Evolutionary conservation across 345 rosid species (phyloP).

Genomic region (Ailanthus altissimus): DNA sequence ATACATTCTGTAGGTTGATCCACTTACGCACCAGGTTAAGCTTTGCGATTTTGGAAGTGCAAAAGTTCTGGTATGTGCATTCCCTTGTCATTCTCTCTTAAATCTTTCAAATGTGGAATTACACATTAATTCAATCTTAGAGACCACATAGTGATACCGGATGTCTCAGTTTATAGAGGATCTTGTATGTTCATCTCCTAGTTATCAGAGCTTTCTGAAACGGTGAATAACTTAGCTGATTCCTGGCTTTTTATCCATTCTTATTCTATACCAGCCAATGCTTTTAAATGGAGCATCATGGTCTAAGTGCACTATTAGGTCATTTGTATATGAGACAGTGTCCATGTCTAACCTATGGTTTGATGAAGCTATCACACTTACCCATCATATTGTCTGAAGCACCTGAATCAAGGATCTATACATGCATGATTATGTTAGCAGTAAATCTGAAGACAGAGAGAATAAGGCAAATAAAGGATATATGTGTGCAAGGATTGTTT

Average conservation of each 20-base stretch:
- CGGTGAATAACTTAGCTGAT: background rate
- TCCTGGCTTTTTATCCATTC: background rate
- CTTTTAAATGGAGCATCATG: background rate
- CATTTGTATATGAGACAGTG: background rate
- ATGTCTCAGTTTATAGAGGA: background rate
- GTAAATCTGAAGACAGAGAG: background rate
- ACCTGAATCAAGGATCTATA: background rate
- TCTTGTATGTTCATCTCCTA: background rate
- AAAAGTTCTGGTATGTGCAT: conserved; percentile 51
- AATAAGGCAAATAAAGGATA: background rate
- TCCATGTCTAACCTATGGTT: no score
- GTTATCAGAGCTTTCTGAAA: background rate
- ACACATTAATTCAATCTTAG: background rate
- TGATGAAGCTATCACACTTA: no score
- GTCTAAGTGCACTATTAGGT: background rate
- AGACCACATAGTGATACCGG: background rate
- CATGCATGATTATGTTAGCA: background rate
- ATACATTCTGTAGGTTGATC: conserved; percentile 45
- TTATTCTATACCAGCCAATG: background rate
- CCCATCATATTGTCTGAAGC: no score
- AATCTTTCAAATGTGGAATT: background rate
- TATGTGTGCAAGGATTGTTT: background rate
- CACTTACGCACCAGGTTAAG: conserved; percentile 57
- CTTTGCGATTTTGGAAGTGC: conserved; percentile 63
- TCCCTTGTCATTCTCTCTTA: background rate